phyloP scores from a whole-genome alignment of 2,329 filamentous ascomycete species.

The Aspergillus niger region DNA sequence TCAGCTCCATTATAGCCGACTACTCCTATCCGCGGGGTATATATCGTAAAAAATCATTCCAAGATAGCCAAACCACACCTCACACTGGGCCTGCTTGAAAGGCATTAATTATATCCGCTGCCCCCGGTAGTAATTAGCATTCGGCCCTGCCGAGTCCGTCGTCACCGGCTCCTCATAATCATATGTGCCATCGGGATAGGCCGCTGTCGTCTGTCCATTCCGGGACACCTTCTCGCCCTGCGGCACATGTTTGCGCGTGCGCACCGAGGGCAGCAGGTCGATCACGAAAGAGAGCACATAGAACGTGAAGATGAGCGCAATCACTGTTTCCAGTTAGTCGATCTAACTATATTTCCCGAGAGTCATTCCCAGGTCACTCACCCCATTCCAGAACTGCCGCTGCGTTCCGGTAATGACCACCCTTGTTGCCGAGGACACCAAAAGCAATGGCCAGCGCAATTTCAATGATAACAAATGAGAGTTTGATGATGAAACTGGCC shows the following conservation, averaged over 20 bases:
- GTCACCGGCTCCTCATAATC: constrained; percentile 40
- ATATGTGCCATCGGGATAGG: constrained; percentile 20
- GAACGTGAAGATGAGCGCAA: constrained; percentile 82
- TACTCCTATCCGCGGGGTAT: not conserved
- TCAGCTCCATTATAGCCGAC: not conserved
- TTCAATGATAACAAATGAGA: constrained; percentile 80
- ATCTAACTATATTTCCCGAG: not conserved
- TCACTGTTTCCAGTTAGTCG: constrained; percentile 39
- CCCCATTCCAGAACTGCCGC: constrained; percentile 78
- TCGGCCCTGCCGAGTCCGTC: constrained; percentile 40
- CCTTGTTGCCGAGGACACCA: constrained; percentile 50
- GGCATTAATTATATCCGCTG: constrained; percentile 25
- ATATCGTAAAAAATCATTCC: not conserved
- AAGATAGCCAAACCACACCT: not conserved
- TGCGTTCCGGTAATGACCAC: constrained; percentile 54
- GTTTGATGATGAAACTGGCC: constrained; percentile 83
- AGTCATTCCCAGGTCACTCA: constrained; percentile 23
- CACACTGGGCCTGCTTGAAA: not conserved
- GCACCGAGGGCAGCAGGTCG: constrained; percentile 78
- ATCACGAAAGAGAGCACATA: constrained; percentile 86
- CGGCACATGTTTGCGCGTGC: constrained; percentile 55
- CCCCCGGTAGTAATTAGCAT: constrained; percentile 33
- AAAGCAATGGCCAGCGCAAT: constrained; percentile 69
- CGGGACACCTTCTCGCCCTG: constrained; percentile 43
- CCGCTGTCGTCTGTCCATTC: constrained; percentile 3